Evolutionary conservation across 163 green algal species (phyloP).

Genomic region (Trebouxia gelatinosa): DNA sequence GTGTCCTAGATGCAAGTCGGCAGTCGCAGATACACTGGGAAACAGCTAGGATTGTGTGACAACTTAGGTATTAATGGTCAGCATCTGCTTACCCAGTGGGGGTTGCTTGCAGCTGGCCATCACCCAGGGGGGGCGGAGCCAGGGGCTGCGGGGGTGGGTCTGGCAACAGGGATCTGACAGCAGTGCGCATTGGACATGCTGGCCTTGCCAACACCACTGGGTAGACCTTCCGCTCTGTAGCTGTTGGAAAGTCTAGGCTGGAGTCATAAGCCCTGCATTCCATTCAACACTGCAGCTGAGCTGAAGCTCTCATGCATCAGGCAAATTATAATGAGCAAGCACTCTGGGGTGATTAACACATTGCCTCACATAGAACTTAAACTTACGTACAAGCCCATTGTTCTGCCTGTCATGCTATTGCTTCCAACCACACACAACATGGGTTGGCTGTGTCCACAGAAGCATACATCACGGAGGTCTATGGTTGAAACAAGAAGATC

Average conservation of each 20-base stretch:
- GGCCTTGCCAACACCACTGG: not conserved
- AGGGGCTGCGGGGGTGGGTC: too few relatives aligned
- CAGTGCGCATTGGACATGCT: not conserved
- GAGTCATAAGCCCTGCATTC: conserved; percentile 29
- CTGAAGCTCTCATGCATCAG: not conserved
- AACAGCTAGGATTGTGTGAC: too few relatives aligned
- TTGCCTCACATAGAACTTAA: not conserved
- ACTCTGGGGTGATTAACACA: not conserved
- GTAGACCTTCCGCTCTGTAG: conserved; percentile 22
- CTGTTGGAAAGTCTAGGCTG: conserved; percentile 22
- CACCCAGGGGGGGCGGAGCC: too few relatives aligned
- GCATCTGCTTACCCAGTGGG: too few relatives aligned
- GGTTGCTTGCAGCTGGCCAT: too few relatives aligned
- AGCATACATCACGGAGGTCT: not conserved
- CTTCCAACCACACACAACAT: too few relatives aligned
- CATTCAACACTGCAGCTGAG: not conserved
- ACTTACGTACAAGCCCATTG: not conserved
- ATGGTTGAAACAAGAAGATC: not conserved
- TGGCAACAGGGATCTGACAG: not conserved
- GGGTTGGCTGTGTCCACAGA: too few relatives aligned
- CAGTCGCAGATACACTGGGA: too few relatives aligned
- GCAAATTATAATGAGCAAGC: not conserved
- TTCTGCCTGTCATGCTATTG: not conserved
- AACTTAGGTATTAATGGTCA: too few relatives aligned
- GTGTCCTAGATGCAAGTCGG: too few relatives aligned